A percentile compares a stretch with the other conserved stretches of the same genome.
Conservation (phyloP, 257 asterid genomes). For the Plantago major region DNA sequence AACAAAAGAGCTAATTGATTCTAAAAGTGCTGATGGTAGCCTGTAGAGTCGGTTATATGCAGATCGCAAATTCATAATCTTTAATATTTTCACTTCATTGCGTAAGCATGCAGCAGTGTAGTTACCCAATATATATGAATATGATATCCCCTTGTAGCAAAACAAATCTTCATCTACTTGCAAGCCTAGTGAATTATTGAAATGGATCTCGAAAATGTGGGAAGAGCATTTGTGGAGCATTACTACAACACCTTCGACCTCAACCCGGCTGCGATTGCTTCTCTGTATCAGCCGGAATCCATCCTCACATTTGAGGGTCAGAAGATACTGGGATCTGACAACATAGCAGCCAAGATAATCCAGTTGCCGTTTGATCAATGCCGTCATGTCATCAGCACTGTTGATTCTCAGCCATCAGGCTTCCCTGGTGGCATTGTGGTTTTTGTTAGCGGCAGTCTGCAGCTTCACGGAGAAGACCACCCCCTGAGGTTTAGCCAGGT, state of each 20-base stretch:
- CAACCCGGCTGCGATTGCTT: conserved; percentile 28
- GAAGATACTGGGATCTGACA: conserved; percentile 32
- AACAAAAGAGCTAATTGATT: too few relatives aligned
- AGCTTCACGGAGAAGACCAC: conserved; percentile 44
- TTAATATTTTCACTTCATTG: too few relatives aligned
- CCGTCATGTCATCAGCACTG: conserved; percentile 46
- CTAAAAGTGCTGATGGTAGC: too few relatives aligned
- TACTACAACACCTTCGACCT: conserved; percentile 43
- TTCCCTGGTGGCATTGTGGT: conserved; percentile 42
- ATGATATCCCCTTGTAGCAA: too few relatives aligned
- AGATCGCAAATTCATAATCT: too few relatives aligned
- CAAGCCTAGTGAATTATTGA: not conserved
- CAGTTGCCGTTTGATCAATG: conserved; percentile 51
- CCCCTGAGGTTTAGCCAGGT: conserved; percentile 67
- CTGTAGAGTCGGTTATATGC: too few relatives aligned
- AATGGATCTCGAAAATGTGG: conserved; percentile 46
- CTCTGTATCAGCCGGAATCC: conserved; percentile 45
- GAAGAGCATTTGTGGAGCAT: conserved; percentile 48
- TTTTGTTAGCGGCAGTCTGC: conserved; percentile 58
- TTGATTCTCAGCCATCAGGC: conserved; percentile 49
- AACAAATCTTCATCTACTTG: too few relatives aligned
- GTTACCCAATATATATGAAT: too few relatives aligned
- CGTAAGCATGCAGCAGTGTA: too few relatives aligned
- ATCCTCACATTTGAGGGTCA: conserved; percentile 59
- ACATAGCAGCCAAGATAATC: conserved; percentile 38